Conservation (phyloP, 495 filamentous ascomycete species). For the Bacidia rubella region DNA sequence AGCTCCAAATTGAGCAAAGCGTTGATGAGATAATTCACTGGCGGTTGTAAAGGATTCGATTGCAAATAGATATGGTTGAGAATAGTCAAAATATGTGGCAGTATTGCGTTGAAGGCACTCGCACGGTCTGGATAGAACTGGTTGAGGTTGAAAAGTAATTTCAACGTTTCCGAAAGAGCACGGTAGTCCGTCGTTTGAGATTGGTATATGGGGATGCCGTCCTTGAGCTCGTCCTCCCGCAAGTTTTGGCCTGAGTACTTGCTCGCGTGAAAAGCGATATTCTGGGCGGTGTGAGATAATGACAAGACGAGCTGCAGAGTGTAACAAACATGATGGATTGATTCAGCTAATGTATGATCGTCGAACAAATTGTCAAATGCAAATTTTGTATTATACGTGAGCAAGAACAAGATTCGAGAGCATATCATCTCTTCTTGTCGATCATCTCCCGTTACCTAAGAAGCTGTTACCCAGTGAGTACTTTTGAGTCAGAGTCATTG, state of each 20-base stretch:
- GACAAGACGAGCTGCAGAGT: not conserved
- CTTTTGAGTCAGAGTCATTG: not conserved
- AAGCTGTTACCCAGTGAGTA: not conserved
- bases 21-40: constrained; percentile 58
- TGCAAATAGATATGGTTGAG: constrained; percentile 44
- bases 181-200: constrained; percentile 56
- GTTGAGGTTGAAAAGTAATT: constrained; percentile 79
- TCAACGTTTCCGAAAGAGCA: constrained; percentile 72
- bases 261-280: constrained; percentile 53
- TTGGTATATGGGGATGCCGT: constrained; percentile 29
- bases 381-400: constrained; percentile 67
- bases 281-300: constrained; percentile 24
- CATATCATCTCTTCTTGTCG: constrained; percentile 73
- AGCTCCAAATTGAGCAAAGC: constrained; percentile 68
- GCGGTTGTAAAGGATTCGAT: constrained; percentile 42
- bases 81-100: constrained; percentile 61
- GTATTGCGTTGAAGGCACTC: constrained; percentile 46
- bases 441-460: constrained; percentile 37
- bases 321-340: constrained; percentile 42
- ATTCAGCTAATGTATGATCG: constrained; percentile 54
- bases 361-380: constrained; percentile 57
- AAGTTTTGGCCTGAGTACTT: not conserved
- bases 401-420: constrained; percentile 70
- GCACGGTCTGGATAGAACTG: constrained; percentile 51
- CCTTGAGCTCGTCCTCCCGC: constrained; percentile 12